Conservation (phyloP, 306 rosid species). For the Cicer bijugum region DNA sequence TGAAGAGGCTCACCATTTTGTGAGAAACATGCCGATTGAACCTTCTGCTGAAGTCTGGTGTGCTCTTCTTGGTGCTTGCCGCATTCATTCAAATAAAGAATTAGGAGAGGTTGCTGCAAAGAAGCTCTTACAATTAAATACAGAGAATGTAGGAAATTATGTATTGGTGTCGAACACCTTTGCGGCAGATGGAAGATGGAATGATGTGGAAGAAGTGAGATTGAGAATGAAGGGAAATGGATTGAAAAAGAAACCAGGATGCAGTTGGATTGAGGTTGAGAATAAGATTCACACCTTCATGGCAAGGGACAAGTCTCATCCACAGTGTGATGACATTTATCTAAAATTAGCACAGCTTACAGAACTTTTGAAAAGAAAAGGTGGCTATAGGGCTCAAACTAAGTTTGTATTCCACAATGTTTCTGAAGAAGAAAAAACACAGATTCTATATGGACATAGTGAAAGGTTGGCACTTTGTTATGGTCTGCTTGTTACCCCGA, state of each 20-base stretch:
- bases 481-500: slow-evolving; percentile 59
- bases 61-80: slow-evolving; percentile 77
- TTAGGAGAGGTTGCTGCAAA: slow-evolving; percentile 65
- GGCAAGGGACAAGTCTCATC: slow-evolving; percentile 76
- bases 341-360: slow-evolving; percentile 57
- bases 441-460: slow-evolving; percentile 70
- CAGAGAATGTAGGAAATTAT: slow-evolving; percentile 69
- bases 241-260: slow-evolving; percentile 77
- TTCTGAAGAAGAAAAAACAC: slow-evolving; percentile 63
- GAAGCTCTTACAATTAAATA: slow-evolving; percentile 62
- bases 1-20: slow-evolving; percentile 73
- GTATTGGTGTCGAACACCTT: slow-evolving; percentile 68
- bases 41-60: slow-evolving; percentile 80
- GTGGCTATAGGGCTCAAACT: slow-evolving; percentile 65
- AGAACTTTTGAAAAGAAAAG: slow-evolving; percentile 52
- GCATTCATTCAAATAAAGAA: slow-evolving; percentile 67
- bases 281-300: slow-evolving; percentile 64
- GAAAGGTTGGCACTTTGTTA: slow-evolving; percentile 77
- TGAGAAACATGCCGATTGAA: slow-evolving; percentile 55
- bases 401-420: slow-evolving; percentile 70
- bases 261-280: slow-evolving; percentile 76
- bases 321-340: slow-evolving; percentile 56
- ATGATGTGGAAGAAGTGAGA: slow-evolving; percentile 68
- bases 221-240: slow-evolving; percentile 69
- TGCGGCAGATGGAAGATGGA: slow-evolving; percentile 73